These are phyloP conservation scores for Phylloporus sp. DNA, from an alignment of 768 basidiomycete species.

Conservation along the genomic window DNA sequence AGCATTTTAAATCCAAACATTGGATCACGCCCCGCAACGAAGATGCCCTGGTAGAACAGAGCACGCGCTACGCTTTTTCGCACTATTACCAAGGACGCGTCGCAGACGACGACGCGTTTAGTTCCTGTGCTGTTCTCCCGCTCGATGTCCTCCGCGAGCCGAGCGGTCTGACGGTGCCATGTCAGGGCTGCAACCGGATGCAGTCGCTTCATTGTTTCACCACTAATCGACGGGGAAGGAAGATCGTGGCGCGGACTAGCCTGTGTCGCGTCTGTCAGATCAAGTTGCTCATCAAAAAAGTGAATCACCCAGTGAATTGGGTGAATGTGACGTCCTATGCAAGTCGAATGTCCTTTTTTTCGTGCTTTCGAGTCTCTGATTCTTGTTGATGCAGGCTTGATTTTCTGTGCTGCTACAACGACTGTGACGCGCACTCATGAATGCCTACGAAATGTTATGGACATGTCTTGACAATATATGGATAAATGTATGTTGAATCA, in stretches of 20 bases:
- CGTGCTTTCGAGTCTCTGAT: slow-evolving; percentile 3
- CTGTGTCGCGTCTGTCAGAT: slow-evolving; percentile 29
- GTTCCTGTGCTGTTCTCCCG: slow-evolving; percentile 19
- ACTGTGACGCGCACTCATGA: neutral
- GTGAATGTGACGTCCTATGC: slow-evolving; percentile 15
- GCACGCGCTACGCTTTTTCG: slow-evolving; percentile 28
- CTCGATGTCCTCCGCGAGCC: slow-evolving; percentile 27
- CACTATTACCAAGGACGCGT: slow-evolving; percentile 27
- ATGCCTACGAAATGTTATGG: too few species aligned
- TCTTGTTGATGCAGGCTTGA: slow-evolving; percentile 6
- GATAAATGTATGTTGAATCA: slow-evolving; percentile 2
- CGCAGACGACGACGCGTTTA: slow-evolving; percentile 21
- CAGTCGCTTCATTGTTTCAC: slow-evolving; percentile 29
- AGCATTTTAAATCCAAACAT: slow-evolving; percentile 25
- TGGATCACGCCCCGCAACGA: slow-evolving; percentile 23
- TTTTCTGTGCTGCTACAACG: neutral
- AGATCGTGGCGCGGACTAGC: slow-evolving; percentile 22
- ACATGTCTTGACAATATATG: too few species aligned
- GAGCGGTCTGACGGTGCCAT: slow-evolving; percentile 19
- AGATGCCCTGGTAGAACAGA: slow-evolving; percentile 16
- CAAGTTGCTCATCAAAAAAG: slow-evolving; percentile 26
- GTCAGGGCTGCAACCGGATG: slow-evolving; percentile 25
- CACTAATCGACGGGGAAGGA: slow-evolving; percentile 6
- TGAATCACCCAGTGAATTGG: slow-evolving; percentile 20
- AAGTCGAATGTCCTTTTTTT: neutral